These are phyloP conservation scores for Tarenaya hassleriana DNA, from an alignment of 345 rosid genomes.

Conservation along the genomic window DNA sequence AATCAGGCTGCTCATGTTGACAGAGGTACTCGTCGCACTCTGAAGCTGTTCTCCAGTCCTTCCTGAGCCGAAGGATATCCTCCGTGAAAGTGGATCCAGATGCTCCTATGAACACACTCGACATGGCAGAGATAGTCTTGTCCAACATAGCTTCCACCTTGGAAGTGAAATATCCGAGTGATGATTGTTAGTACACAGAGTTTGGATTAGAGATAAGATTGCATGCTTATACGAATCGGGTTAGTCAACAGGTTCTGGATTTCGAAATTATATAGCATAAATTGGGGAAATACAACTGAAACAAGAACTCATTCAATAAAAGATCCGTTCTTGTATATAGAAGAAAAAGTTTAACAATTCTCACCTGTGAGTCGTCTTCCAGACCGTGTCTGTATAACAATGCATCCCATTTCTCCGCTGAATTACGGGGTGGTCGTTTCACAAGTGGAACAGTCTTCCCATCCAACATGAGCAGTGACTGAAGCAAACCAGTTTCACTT, in stretches of 20 bases:
- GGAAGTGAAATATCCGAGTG: background rate
- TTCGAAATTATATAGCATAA: too few relatives aligned
- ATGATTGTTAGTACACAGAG: constrained; percentile 1
- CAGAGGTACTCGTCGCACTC: constrained; percentile 88
- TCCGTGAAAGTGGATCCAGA: constrained; percentile 84
- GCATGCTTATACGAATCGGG: too few relatives aligned
- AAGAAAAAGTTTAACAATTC: background rate
- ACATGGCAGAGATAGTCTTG: constrained; percentile 76
- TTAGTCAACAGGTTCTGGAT: too few relatives aligned
- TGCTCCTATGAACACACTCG: constrained; percentile 80
- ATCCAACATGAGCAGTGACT: constrained; percentile 53
- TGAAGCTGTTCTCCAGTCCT: constrained; percentile 78
- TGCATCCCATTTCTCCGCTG: constrained; percentile 97
- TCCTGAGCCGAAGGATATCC: constrained; percentile 78
- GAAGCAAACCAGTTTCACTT: constrained; percentile 80
- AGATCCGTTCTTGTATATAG: background rate
- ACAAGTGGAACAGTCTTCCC: constrained; percentile 73
- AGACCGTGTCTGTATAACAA: constrained; percentile 74
- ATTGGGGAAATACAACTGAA: too few relatives aligned
- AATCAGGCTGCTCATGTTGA: constrained; percentile 75
- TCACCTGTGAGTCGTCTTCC: constrained; percentile 73
- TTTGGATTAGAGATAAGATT: background rate
- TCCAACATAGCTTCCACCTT: constrained; percentile 99
- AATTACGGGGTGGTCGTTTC: constrained; percentile 59
- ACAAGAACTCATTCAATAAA: too few relatives aligned